These are phyloP conservation scores for Ruellia speciosa DNA, from an alignment of 305 asterid genomes.

Conservation along the genomic window DNA sequence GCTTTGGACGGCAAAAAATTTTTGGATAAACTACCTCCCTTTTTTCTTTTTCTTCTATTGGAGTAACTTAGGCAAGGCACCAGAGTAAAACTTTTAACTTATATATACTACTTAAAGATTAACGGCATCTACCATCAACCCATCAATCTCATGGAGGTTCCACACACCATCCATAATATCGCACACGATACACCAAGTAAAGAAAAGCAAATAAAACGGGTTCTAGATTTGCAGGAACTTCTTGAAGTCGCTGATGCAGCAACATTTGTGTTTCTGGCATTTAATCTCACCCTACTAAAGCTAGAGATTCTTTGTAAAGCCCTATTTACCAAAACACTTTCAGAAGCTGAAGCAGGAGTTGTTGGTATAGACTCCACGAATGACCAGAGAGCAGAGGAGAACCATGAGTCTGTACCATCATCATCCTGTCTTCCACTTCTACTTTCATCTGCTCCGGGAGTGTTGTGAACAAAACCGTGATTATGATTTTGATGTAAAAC, in stretches of 20 bases:
- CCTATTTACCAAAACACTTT: conserved; percentile 51
- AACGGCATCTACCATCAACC: background rate
- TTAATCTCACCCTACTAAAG: conserved; percentile 53
- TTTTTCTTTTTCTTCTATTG: no score
- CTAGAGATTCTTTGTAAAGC: conserved; percentile 66
- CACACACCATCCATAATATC: conserved; percentile 51
- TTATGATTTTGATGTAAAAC: conserved; percentile 31
- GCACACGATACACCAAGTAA: conserved; percentile 66
- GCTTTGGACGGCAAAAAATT: background rate
- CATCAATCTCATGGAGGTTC: conserved; percentile 26
- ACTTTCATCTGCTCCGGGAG: conserved; percentile 39
- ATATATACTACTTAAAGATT: background rate
- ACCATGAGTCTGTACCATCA: conserved; percentile 58
- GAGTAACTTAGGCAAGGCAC: no score
- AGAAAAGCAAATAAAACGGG: conserved; percentile 47
- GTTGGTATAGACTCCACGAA: conserved; percentile 97
- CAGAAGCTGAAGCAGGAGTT: conserved; percentile 89
- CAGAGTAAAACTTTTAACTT: no score
- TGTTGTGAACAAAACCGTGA: conserved; percentile 30
- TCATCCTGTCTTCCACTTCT: conserved; percentile 33
- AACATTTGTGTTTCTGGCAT: conserved; percentile 35
- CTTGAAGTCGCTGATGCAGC: conserved; percentile 42
- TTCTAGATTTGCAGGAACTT: conserved; percentile 33
- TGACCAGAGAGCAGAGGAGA: conserved; percentile 80
- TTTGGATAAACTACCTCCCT: no score